Base-by-base conservation (phyloP, 768 basidiomycete genomes). In the Agaricus blazei region DNA sequence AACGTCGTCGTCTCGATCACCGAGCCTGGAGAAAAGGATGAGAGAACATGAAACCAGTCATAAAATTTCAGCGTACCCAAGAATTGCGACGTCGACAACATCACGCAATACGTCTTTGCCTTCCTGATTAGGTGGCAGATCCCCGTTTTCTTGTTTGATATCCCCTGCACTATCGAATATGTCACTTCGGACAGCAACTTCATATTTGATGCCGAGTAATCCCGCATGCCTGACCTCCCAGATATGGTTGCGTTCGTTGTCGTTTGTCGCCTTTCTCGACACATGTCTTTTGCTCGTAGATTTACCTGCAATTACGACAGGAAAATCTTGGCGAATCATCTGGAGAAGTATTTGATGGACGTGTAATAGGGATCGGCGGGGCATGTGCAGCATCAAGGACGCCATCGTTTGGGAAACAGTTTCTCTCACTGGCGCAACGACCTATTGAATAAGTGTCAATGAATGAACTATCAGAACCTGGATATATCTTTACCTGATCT, bases 201-300 rank as follows among this genome's bases (percentile, higher is more conserved):
- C 92, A 67, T 98, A 98, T 75, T 98, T 98, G 68, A 99, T 85
- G 1, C 97, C 97, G 8, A 98, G 79, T 57, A 99, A 72, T 28
- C 97, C 97, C n/a, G 97, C 95, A 74, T 99, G 97, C 52, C 96
- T 81, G 48, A 99, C 88, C 70, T 98, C 93, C 97, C 97, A 99
- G 6, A 93, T 81, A 68, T 95, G 91, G 52, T 71, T 72, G 61
- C 74, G 68, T 57, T 82, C 74, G 60, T 68, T 55, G 26, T 74
- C 72, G 29, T 59, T 24, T 28, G 52, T 8, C 12, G 24, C 24
- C 31, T 51, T 58, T 29, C 51, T 57, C 24, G 43, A 27, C 29
- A 49, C 40, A 11, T 14, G 24, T 19, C 41, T 50, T 41, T 28
- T 50, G 41, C 48, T 58, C 49, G 64, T 60, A 0, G 64, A 48